Conservation (phyloP, 2,329 filamentous ascomycete species). For the Bipolaris zeicola region DNA sequence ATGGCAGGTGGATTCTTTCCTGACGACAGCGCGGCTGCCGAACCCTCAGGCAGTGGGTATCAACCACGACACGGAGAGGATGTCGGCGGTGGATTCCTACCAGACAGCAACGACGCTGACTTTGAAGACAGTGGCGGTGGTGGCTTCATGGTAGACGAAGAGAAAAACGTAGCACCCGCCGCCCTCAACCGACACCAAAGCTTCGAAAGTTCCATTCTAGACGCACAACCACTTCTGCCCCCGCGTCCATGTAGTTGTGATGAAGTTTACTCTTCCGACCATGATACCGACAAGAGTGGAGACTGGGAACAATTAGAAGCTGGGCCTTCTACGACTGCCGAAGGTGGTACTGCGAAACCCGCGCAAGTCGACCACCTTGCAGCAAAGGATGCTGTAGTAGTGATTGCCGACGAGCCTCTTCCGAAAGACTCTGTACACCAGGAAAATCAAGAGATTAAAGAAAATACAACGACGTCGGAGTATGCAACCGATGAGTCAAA, state of each 20-base stretch:
- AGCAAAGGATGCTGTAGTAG: constrained; percentile 16
- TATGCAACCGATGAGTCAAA: background rate
- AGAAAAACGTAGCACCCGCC: constrained; percentile 7
- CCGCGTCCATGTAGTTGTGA: constrained; percentile 31
- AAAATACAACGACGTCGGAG: background rate
- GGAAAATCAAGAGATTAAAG: background rate
- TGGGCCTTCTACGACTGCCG: constrained; percentile 1
- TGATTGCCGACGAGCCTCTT: constrained; percentile 15
- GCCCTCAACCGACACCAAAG: constrained; percentile 43
- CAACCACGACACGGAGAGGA: constrained; percentile 16
- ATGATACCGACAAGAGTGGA: constrained; percentile 22
- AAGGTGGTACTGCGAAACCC: constrained; percentile 44
- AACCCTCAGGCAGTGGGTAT: constrained; percentile 27
- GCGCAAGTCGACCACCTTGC: constrained; percentile 43
- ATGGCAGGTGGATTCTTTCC: constrained; percentile 51
- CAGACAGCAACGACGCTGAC: constrained; percentile 1
- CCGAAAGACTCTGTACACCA: background rate
- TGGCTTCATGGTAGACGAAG: constrained; percentile 29
- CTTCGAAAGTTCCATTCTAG: constrained; percentile 39
- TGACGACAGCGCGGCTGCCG: constrained; percentile 55
- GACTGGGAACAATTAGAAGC: constrained; percentile 14
- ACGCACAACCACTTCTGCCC: constrained; percentile 35
- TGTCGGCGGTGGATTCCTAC: constrained; percentile 27
- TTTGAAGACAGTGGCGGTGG: constrained; percentile 14
- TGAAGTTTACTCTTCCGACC: constrained; percentile 31